A percentile compares a stretch with the other conserved stretches of the same genome.
Conservation (phyloP, 116 monocot species). For the Trichopus zeylanicus region DNA sequence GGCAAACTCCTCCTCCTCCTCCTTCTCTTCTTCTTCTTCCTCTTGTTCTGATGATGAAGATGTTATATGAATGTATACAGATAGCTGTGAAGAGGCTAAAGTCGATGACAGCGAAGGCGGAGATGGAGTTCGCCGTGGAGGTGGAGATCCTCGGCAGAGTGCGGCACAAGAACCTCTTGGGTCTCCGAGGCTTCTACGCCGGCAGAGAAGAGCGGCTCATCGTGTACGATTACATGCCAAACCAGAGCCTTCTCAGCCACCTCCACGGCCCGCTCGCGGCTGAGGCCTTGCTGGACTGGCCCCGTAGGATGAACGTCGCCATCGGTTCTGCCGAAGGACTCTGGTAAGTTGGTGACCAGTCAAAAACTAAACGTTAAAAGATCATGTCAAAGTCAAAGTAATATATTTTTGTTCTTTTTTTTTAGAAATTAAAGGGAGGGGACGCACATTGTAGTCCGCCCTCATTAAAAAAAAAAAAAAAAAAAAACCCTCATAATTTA, state of each 20-base stretch:
- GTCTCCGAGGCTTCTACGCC: slow-evolving; percentile 27
- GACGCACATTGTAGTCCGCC: no score
- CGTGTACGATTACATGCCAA: slow-evolving; percentile 44
- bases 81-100: slow-evolving; percentile 39
- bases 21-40: no score
- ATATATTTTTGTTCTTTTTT: no score
- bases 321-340: slow-evolving; percentile 33
- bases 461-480: no score
- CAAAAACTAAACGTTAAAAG: no score
- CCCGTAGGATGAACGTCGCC: slow-evolving; percentile 17
- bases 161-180: slow-evolving; percentile 30
- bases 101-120: slow-evolving; percentile 21
- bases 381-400: no score
- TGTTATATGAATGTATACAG: no score
- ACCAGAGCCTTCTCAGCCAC: slow-evolving; percentile 28
- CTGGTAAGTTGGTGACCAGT: slow-evolving; percentile 27
- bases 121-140: slow-evolving; percentile 31
- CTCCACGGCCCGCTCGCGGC: slow-evolving; percentile 17
- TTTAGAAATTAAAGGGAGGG: no score
- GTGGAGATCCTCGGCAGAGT: slow-evolving; percentile 33
- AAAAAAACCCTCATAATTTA: no score
- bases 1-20: no score
- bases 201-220: slow-evolving; percentile 27
- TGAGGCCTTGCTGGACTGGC: slow-evolving; percentile 21
- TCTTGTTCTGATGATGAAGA: no score